Base-by-base conservation (phyloP, 2,329 filamentous ascomycete species). In the Colletotrichum chlorophyti region DNA sequence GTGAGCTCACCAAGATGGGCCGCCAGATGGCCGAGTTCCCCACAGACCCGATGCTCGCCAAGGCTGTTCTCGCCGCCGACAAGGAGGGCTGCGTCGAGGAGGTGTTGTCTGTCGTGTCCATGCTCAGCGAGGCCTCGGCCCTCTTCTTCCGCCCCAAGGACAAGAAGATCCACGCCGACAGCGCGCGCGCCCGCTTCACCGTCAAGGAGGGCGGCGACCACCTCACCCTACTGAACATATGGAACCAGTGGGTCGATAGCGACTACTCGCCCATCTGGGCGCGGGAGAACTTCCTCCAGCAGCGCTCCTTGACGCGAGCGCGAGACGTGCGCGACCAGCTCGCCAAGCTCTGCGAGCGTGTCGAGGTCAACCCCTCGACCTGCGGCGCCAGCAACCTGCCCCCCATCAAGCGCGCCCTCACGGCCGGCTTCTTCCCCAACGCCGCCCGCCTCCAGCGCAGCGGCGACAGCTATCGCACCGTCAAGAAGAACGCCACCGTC, bases 1-100 rank as follows among this genome's bases (percentile, higher is more conserved):
- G 94, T 57, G 90, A 93, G 63, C 79, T 99, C 38, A 98, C 95
- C 19, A 95, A 95, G 68, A 79, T 97, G 12, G 95, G 95, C 1
- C 86, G 95, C 1, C 91, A 96, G 70, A 97, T 98, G 91, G 91
- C 92, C 14, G 94, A 98, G 73, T 95, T 98, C 67, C 94, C 94
- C 0, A 92, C 91, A 0, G 92, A 97, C 57, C 93, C 93, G 0
- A 95, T 95, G 89, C 83, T 97, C 5, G 90, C 93, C 52, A 96
- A 95, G 72, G 87, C 91, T 0, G 89, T 99, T 15, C 84, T 99
- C 3, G 91, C 92, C 0, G 91, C 94, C 0, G 91, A 95, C 72
- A 90, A 92, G 66, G 90, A 94, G 65, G 91, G 91, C n/a, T 97
- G 94, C 66, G 91, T 97, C 0, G 91, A 96, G 59, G 95, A 99